Evolutionary conservation across 805 yeast genomes (phyloP).

Genomic region (Cyberlindnera bimundalis): DNA sequence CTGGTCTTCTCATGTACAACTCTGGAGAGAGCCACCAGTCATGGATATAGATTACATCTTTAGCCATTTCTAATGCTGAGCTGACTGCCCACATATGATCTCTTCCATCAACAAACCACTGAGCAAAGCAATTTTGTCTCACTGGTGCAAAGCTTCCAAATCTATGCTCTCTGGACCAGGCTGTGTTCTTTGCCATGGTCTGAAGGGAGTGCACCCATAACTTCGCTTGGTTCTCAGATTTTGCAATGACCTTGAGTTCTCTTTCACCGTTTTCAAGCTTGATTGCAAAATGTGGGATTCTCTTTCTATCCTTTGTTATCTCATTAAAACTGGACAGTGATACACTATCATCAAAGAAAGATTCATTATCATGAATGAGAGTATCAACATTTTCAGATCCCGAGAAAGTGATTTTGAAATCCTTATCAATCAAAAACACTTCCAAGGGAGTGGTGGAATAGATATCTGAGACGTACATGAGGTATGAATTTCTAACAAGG

Average conservation of each 20-base stretch:
- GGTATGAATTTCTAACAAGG: conserved; percentile 76
- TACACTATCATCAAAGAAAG: conserved; percentile 31
- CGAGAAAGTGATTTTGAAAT: conserved; percentile 56
- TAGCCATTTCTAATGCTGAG: conserved; percentile 88
- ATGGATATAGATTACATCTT: conserved; percentile 88
- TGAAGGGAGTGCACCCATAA: conserved; percentile 75
- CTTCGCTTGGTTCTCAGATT: conserved; percentile 58
- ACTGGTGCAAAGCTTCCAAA: conserved; percentile 94
- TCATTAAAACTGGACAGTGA: conserved; percentile 26
- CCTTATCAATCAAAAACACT: conserved; percentile 81
- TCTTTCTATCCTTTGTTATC: conserved; percentile 26
- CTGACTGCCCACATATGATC: conserved; percentile 97
- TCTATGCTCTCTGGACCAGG: conserved; percentile 73
- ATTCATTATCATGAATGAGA: conserved; percentile 33
- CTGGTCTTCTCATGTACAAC: conserved; percentile 87
- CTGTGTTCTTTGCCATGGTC: conserved; percentile 60
- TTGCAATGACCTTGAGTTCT: conserved; percentile 67
- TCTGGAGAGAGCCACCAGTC: conserved; percentile 99
- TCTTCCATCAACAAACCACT: conserved; percentile 95
- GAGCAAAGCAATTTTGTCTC: conserved; percentile 79
- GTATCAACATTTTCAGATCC: conserved; percentile 33
- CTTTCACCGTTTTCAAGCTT: conserved; percentile 74
- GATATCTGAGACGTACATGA: conserved; percentile 82
- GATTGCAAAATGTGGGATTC: conserved; percentile 49
- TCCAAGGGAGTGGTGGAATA: conserved; percentile 86